A percentile compares a stretch with the other conserved stretches of the same genome.
Conservation (phyloP, 2,329 filamentous ascomycete species). For the Fusarium nygamai region DNA sequence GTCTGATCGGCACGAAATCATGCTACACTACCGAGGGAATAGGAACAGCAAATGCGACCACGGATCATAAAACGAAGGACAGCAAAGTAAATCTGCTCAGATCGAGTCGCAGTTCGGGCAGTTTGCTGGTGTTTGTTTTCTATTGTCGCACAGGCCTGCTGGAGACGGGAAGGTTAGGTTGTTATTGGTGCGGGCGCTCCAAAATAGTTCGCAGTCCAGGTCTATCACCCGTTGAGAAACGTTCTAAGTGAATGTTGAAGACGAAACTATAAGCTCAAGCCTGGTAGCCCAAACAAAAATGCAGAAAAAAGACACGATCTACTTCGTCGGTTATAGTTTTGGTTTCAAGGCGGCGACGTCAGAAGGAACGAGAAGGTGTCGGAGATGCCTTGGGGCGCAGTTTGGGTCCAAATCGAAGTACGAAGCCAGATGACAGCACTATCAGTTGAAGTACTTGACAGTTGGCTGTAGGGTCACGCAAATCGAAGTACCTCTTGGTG, state of each 20-base stretch:
- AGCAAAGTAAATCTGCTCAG: neutral
- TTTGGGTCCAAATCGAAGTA: conserved; percentile 31
- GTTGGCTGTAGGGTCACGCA: neutral
- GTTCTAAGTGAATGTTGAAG: conserved; percentile 4
- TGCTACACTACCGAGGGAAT: conserved; percentile 33
- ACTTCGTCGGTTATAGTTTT: conserved; percentile 13
- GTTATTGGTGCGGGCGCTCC: conserved; percentile 16
- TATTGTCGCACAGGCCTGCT: conserved; percentile 39
- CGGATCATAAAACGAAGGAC: conserved; percentile 5
- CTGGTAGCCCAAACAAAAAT: neutral
- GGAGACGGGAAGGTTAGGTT: conserved; percentile 23
- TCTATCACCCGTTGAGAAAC: conserved; percentile 2
- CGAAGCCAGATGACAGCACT: conserved; percentile 36
- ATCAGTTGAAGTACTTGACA: conserved; percentile 12
- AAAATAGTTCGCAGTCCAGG: conserved; percentile 6
- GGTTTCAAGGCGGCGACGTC: conserved; percentile 37
- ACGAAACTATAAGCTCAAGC: conserved; percentile 1
- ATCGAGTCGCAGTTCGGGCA: neutral
- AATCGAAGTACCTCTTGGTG: conserved; percentile 15
- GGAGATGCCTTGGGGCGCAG: conserved; percentile 41
- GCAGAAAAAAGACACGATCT: conserved; percentile 24
- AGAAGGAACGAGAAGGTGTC: conserved; percentile 31
- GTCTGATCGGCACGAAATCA: conserved; percentile 30
- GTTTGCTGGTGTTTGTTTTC: conserved; percentile 28
- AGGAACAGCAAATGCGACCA: conserved; percentile 16